Conservation (phyloP, 2,329 filamentous ascomycete genomes). For the Trichoderma arundinaceum region DNA sequence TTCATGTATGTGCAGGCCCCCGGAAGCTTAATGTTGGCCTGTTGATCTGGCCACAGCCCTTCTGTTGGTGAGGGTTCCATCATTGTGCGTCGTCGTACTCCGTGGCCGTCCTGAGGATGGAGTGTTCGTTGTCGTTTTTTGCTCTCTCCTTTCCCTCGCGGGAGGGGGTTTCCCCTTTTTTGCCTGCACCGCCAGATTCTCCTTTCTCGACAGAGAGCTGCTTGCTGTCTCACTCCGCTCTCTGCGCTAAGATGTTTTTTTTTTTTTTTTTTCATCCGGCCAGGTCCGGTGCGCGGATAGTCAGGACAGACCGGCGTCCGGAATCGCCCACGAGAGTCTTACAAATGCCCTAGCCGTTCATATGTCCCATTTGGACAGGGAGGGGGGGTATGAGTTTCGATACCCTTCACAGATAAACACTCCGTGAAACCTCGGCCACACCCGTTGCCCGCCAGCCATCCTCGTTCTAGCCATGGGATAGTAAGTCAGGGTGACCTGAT, state of each 20-base stretch:
- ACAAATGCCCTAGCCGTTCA: constrained; percentile 10
- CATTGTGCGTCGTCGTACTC: constrained; percentile 8
- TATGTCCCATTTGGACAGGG: constrained; percentile 2
- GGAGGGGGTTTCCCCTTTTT: not conserved
- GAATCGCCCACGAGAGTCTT: constrained; percentile 18
- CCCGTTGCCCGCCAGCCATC: constrained; percentile 19
- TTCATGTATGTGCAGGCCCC: constrained; percentile 17
- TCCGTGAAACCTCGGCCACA: constrained; percentile 24
- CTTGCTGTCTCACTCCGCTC: constrained; percentile 23
- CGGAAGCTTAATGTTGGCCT: constrained; percentile 27
- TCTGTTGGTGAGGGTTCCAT: constrained; percentile 14
- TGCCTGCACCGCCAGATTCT: constrained; percentile 9
- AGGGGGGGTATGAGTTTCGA: constrained; percentile 17
- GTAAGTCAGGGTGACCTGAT: constrained; percentile 15
- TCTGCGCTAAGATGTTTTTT: constrained; percentile 11
- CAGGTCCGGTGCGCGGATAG: constrained; percentile 10
- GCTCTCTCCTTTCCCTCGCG: not conserved
- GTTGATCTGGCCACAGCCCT: constrained; percentile 7
- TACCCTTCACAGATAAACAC: constrained; percentile 1
- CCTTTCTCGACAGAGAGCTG: constrained; percentile 9
- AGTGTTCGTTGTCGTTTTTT: not conserved
- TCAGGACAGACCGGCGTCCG: constrained; percentile 11
- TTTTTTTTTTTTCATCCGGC: constrained; percentile 6
- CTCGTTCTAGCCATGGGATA: constrained; percentile 2
- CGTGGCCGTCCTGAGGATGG: not conserved